Percentiles rank a stretch among this genome's conserved stretches.
These are phyloP conservation scores for Epithemia pelagica DNA, from an alignment of 108 stramenopile genomes.

Conservation along the genomic window DNA sequence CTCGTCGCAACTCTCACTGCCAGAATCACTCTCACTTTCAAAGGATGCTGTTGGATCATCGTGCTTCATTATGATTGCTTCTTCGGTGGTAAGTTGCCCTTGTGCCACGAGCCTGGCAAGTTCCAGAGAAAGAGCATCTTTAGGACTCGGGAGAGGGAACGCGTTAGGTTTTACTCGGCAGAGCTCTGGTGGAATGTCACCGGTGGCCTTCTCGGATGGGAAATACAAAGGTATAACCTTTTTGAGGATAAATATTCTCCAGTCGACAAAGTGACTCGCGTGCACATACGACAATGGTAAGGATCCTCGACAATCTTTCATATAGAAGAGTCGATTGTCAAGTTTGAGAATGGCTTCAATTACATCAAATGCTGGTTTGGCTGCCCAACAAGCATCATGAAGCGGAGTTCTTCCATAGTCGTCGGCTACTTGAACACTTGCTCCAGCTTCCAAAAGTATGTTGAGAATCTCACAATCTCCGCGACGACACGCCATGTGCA, in stretches of 20 bases:
- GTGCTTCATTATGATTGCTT: constrained; percentile 14
- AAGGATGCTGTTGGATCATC: background rate
- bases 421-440: constrained; percentile 40
- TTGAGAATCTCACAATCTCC: constrained; percentile 34
- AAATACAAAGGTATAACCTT: constrained; percentile 41
- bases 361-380: constrained; percentile 39
- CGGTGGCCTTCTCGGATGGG: constrained; percentile 14
- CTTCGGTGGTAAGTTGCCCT: constrained; percentile 25
- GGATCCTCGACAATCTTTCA: constrained; percentile 47
- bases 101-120: constrained; percentile 31
- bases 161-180: background rate
- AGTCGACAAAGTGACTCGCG: constrained; percentile 48
- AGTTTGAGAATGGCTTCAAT: constrained; percentile 34
- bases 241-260: constrained; percentile 44
- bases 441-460: constrained; percentile 30
- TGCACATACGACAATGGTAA: constrained; percentile 54
- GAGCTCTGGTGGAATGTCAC: constrained; percentile 5
- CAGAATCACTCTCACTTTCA: constrained; percentile 6
- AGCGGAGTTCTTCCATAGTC: constrained; percentile 78
- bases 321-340: constrained; percentile 40
- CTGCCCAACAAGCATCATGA: constrained; percentile 81
- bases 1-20: background rate
- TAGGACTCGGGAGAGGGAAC: constrained; percentile 16
- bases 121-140: constrained; percentile 19
- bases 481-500: constrained; percentile 62